Evolutionary conservation across 169 alveolate species (phyloP), one percentile per base, ranked within the genome.

Genomic region (Amoebophrya sp.): DNA sequence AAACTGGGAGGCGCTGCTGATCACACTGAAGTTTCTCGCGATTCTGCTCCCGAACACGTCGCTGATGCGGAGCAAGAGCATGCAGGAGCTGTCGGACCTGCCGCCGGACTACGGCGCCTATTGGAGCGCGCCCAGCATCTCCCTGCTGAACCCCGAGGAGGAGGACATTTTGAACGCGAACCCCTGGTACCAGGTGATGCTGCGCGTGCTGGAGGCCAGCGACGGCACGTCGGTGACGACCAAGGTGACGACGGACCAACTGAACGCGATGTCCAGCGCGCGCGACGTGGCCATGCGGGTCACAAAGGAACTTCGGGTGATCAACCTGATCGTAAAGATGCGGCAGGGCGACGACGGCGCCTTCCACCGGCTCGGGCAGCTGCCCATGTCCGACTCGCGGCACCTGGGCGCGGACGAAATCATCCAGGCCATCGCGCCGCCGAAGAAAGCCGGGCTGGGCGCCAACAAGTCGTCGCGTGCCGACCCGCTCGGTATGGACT

Each of bases 341-440:
- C 83, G 83, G 38, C 83, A 66, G 83, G 83, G 83, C 29, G 83
- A 66, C 35, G 83, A 66, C 83, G 35, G 83, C 83, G 83, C 83
- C 39, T 66, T 66, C 35, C 83, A n/a, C 39, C 29, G 83, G 10
- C 83, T 66, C 32, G 83, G 83, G 35, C 7, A 18, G 83, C 35
- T 66, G 35, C 35, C 83, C 35, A 0, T 66, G 35, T 66, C 83
- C 7, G 83, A 66, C 7, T 25, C 83, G 83, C 39, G 29, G 83
- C 29, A 66, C 1, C 29, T 66, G 83, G 10, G 32, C 32, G 12
- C 39, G 83, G 0, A 2, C 10, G 83, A 66, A 66, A 66, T 66
- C 29, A n/a, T 66, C 32, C 7, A 25, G 83, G 38, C 83, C 35
- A 25, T 25, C 35, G 7, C 18, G 66, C 29, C 66, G 66, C 29